phyloP scores from a whole-genome alignment of 164 flowering plant species.

The Aristolochia contorta region DNA sequence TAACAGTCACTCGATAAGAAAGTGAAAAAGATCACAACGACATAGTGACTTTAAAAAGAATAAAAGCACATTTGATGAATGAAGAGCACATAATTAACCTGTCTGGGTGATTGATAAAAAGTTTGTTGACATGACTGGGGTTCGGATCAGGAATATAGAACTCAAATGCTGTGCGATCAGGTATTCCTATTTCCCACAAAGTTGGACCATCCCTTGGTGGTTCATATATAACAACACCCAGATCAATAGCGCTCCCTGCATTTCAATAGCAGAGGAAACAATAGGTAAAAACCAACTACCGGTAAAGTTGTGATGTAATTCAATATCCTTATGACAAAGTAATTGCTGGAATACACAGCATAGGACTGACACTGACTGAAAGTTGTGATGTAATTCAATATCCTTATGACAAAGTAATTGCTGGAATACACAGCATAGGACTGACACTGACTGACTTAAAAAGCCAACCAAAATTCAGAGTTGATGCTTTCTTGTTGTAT shows the following conservation, averaged over 20 bases:
- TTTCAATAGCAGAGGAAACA: not conserved
- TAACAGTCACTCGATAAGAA: not conserved
- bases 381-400: too few relatives aligned
- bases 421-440: too few relatives aligned
- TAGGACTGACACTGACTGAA: too few relatives aligned
- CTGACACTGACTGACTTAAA: too few relatives aligned
- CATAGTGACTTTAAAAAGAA: too few relatives aligned
- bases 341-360: too few relatives aligned
- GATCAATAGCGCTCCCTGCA: conserved; percentile 47
- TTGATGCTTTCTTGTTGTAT: too few relatives aligned
- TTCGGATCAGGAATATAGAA: conserved; percentile 79
- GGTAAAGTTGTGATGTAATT: too few relatives aligned
- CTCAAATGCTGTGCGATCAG: conserved; percentile 79
- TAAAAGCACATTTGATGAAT: not conserved
- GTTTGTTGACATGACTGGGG: conserved; percentile 50
- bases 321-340: too few relatives aligned
- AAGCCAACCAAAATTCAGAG: too few relatives aligned
- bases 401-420: too few relatives aligned
- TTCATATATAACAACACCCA: conserved; percentile 50
- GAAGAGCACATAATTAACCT: conserved; percentile 26
- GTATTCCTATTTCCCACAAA: conserved; percentile 85
- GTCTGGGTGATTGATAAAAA: conserved; percentile 54
- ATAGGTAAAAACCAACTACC: too few relatives aligned
- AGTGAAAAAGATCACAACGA: not conserved
- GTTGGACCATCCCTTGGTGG: conserved; percentile 87